Conservation (phyloP, 305 asterid genomes). For the Stenogyne calaminthoides region DNA sequence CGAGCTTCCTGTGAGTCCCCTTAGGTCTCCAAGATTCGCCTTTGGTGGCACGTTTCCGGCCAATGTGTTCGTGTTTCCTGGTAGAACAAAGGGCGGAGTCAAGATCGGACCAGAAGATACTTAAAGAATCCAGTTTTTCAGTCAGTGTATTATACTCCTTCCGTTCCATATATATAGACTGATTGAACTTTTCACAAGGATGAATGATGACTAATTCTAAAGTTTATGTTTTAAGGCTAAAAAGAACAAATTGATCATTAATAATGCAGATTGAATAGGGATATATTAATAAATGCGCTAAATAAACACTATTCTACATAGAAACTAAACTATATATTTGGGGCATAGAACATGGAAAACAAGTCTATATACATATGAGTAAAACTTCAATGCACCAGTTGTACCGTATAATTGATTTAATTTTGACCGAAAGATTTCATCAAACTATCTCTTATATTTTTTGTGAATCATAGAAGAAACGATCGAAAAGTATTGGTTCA, state of each 20-base stretch:
- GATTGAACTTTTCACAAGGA: not conserved
- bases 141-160: not conserved
- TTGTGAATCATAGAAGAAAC: too few relatives aligned
- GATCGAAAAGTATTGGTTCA: too few relatives aligned
- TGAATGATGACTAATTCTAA: too few relatives aligned
- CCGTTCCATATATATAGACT: not conserved
- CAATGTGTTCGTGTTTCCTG: constrained; percentile 95
- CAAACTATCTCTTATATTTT: too few relatives aligned
- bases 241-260: not conserved
- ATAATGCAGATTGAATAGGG: not conserved
- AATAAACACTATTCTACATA: not conserved
- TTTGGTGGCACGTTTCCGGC: constrained; percentile 99
- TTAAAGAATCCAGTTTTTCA: not conserved
- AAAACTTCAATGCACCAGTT: too few relatives aligned
- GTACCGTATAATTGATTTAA: too few relatives aligned
- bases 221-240: not conserved
- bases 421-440: too few relatives aligned
- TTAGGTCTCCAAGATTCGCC: constrained; percentile 86
- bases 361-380: not conserved
- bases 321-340: not conserved
- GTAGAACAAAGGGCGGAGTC: not conserved
- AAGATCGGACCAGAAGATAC: not conserved
- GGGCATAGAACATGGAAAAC: not conserved
- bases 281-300: not conserved
- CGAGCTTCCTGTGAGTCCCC: constrained; percentile 82